Conservation (phyloP, 306 rosid genomes). For the Oxytropis ochrocephala region DNA sequence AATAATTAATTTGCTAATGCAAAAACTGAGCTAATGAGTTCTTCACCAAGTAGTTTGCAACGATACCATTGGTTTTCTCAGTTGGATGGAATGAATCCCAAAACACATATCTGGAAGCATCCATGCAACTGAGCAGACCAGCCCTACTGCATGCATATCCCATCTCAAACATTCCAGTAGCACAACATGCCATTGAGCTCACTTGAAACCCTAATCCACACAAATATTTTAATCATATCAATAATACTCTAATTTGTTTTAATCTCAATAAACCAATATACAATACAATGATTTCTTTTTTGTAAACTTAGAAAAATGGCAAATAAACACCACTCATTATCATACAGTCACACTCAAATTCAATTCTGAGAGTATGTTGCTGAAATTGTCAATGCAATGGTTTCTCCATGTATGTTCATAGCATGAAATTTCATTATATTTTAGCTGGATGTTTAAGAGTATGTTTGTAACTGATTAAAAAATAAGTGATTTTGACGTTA, state of each 20-base stretch:
- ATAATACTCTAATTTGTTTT: neutral
- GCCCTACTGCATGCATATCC: constrained; percentile 70
- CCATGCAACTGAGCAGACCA: constrained; percentile 47
- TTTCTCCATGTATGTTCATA: too few species aligned
- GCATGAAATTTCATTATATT: too few species aligned
- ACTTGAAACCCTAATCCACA: constrained; percentile 51
- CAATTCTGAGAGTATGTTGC: too few species aligned
- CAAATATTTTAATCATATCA: neutral
- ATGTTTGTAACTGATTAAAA: too few species aligned
- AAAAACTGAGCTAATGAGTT: constrained; percentile 20
- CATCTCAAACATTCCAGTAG: constrained; percentile 85
- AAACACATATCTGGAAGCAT: constrained; percentile 66
- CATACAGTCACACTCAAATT: too few species aligned
- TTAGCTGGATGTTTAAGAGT: too few species aligned
- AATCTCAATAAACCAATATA: too few species aligned
- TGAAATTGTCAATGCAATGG: too few species aligned
- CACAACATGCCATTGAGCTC: constrained; percentile 65
- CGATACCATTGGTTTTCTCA: constrained; percentile 44
- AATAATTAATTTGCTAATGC: neutral
- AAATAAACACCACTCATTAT: too few species aligned
- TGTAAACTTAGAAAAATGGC: too few species aligned
- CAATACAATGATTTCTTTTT: too few species aligned
- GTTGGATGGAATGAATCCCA: constrained; percentile 56
- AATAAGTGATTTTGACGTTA: too few species aligned
- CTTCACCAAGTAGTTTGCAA: constrained; percentile 30